Percentiles rank a stretch among this genome's conserved stretches.
phyloP scores from a whole-genome alignment of 305 asterid genomes.

The Rubia tinctorum region DNA sequence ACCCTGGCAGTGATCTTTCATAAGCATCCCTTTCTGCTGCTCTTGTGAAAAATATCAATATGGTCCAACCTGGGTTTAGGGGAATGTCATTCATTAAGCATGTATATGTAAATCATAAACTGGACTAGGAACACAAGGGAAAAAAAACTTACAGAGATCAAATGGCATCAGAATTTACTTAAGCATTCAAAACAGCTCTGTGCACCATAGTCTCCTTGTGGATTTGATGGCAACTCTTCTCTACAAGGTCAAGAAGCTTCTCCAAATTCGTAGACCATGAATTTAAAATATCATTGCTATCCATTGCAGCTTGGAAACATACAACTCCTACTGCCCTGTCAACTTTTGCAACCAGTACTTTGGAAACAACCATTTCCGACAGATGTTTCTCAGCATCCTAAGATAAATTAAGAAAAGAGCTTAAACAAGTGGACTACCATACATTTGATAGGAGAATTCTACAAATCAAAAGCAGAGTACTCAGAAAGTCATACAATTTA shows the following conservation, averaged over 20 bases:
- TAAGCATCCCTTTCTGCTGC: conserved; percentile 7
- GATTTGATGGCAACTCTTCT: conserved; percentile 99
- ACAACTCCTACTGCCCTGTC: conserved; percentile 87
- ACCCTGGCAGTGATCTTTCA: conserved; percentile 7
- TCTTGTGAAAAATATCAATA: neutral
- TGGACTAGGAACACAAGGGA: neutral
- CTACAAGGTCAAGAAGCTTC: conserved; percentile 96
- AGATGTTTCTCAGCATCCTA: conserved; percentile 94
- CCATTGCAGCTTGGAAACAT: conserved; percentile 73
- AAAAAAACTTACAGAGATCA: neutral
- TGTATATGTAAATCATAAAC: neutral
- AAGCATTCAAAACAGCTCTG: conserved; percentile 70
- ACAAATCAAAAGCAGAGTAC: neutral
- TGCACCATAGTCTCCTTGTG: conserved; percentile 98
- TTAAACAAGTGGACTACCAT: neutral
- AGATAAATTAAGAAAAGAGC: neutral
- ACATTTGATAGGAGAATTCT: neutral
- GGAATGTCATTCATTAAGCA: conserved; percentile 13
- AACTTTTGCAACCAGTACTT: conserved; percentile 78
- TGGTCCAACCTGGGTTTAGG: conserved; percentile 12
- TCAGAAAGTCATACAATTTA: neutral
- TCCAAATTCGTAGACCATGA: conserved; percentile 90
- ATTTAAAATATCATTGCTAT: conserved; percentile 82
- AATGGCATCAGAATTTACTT: conserved; percentile 18
- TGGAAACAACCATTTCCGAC: conserved; percentile 96